phyloP scores from a whole-genome alignment of 2,329 filamentous ascomycete genomes.

The Apiospora pterosperma region DNA sequence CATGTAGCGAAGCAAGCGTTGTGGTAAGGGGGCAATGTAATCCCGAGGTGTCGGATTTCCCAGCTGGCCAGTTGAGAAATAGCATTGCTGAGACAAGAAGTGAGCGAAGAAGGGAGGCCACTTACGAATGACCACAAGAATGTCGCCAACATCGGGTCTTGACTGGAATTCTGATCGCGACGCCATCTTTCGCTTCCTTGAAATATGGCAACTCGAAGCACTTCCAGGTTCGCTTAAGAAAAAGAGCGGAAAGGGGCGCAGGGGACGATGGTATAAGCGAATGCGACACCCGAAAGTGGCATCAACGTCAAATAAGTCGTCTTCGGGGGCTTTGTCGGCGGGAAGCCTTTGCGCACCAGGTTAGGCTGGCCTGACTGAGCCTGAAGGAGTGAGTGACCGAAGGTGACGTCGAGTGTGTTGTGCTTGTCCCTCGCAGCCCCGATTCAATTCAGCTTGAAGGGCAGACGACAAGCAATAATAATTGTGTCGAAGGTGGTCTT shows the following conservation, averaged over 20 bases:
- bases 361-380: neutral
- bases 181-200: conserved; percentile 2
- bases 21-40: neutral
- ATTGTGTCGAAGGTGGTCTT: conserved; percentile 12
- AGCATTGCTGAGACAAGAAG: neutral
- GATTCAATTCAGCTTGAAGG: neutral
- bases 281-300: neutral
- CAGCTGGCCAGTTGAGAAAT: neutral
- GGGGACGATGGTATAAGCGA: neutral
- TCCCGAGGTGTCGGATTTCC: neutral
- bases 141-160: conserved; percentile 62
- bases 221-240: neutral
- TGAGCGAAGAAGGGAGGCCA: conserved; percentile 18
- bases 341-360: neutral
- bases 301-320: neutral
- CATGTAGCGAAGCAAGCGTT: neutral
- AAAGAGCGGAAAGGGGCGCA: neutral
- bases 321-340: neutral
- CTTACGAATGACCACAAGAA: conserved; percentile 70
- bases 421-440: neutral
- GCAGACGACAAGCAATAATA: neutral
- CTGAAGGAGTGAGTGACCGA: neutral
- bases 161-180: conserved; percentile 27
- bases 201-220: neutral
- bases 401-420: neutral